Evolutionary conservation across 306 rosid species (phyloP).

Genomic region (Arachis hypogaea): DNA sequence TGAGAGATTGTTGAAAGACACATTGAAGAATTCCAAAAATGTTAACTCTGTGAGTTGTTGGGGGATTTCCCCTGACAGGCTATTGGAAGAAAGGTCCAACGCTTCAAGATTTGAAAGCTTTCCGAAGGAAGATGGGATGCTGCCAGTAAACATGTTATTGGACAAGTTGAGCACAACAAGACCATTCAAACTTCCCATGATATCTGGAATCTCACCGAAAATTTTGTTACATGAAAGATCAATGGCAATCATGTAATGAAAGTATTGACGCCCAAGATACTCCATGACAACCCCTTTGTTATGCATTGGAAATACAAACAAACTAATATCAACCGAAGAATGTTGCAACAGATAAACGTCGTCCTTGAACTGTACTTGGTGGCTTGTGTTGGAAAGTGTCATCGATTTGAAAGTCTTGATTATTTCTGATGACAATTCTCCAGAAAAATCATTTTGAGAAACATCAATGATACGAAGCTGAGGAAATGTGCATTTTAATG

Average conservation of each 20-base stretch:
- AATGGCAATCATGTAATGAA: constrained; percentile 25
- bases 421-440: neutral
- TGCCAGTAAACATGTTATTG: too few species aligned
- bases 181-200: too few species aligned
- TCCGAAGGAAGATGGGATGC: too few species aligned
- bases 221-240: constrained; percentile 28
- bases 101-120: too few species aligned
- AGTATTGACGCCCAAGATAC: neutral
- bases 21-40: constrained; percentile 24
- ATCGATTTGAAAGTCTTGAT: neutral
- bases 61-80: neutral
- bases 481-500: neutral
- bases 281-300: constrained; percentile 5
- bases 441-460: constrained; percentile 29
- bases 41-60: constrained; percentile 19
- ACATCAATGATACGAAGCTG: constrained; percentile 35
- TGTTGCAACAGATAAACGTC: too few species aligned
- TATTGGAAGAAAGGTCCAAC: too few species aligned
- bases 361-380: neutral
- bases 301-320: neutral
- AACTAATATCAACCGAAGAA: too few species aligned
- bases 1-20: constrained; percentile 24
- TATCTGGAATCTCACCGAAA: too few species aligned
- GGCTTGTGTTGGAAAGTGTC: neutral
- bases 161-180: too few species aligned